Evolutionary conservation across 106 monocot species (phyloP).

Genomic region (Dendrobium huoshanense): DNA sequence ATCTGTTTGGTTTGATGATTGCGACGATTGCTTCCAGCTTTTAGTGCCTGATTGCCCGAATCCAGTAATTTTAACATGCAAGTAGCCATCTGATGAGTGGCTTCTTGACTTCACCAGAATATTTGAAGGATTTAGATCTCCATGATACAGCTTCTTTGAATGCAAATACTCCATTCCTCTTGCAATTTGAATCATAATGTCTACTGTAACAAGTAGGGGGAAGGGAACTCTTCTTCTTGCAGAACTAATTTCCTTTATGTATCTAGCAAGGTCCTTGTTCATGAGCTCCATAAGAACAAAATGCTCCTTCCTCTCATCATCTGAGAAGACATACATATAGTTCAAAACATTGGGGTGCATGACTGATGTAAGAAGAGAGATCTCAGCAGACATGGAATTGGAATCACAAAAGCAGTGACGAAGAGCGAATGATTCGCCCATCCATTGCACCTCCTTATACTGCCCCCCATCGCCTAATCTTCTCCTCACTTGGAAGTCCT

Average conservation of each 20-base stretch:
- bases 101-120: constrained; percentile 38
- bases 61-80: constrained; percentile 39
- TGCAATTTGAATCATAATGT: constrained; percentile 65
- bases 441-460: constrained; percentile 55
- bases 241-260: constrained; percentile 44
- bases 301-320: constrained; percentile 37
- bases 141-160: constrained; percentile 51
- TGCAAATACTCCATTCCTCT: constrained; percentile 81
- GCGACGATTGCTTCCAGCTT: constrained; percentile 2
- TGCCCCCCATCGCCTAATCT: constrained; percentile 30
- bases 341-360: constrained; percentile 45
- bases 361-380: constrained; percentile 32
- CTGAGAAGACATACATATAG: constrained; percentile 42
- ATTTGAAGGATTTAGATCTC: constrained; percentile 54
- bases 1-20: no score
- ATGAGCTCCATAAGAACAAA: constrained; percentile 61
- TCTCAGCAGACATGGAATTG: constrained; percentile 26
- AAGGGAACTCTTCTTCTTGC: constrained; percentile 43
- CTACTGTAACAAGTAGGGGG: constrained; percentile 46
- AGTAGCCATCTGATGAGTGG: constrained; percentile 31
- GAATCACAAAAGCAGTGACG: constrained; percentile 34
- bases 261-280: constrained; percentile 39
- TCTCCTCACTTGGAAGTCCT: constrained; percentile 39
- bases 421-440: constrained; percentile 45
- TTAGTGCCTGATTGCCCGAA: constrained; percentile 23